Percentiles rank a stretch among this genome's conserved stretches.
Evolutionary conservation across 148 eudicot genomes (phyloP).

Genomic region (Selenicereus undatus): DNA sequence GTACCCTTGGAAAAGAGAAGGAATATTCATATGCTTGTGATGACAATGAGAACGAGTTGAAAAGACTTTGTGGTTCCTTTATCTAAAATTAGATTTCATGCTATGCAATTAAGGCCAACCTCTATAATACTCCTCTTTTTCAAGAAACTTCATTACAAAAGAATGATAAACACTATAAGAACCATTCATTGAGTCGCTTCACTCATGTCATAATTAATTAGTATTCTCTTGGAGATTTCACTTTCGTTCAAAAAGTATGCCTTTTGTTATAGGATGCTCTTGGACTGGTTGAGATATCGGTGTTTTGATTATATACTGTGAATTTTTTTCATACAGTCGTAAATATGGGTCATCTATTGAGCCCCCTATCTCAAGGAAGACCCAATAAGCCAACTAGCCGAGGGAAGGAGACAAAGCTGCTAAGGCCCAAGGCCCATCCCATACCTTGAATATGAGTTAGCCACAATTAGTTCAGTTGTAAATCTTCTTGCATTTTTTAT

Average conservation of each 20-base stretch:
- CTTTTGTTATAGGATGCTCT: background rate
- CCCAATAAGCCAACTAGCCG: too few species aligned
- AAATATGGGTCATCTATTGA: too few species aligned
- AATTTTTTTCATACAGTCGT: too few species aligned
- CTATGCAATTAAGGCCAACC: background rate
- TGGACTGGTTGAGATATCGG: background rate
- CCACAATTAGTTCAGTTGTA: too few species aligned
- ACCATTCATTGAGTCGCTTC: background rate
- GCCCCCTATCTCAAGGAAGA: too few species aligned
- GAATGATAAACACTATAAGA: background rate
- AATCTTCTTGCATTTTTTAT: background rate
- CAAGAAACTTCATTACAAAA: background rate
- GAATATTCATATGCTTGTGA: slow-evolving; percentile 23
- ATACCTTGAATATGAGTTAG: too few species aligned
- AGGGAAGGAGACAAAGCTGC: too few species aligned
- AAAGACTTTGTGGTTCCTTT: background rate
- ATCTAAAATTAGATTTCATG: background rate
- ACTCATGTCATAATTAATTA: background rate
- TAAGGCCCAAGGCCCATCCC: too few species aligned
- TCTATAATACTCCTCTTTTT: background rate
- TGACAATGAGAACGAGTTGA: slow-evolving; percentile 21
- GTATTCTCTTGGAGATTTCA: background rate
- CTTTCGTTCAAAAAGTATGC: background rate
- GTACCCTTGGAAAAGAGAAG: slow-evolving; percentile 6
- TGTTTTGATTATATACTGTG: background rate